These are phyloP conservation scores for Rhynchosporium agropyri DNA, from an alignment of 2,329 filamentous ascomycete genomes.

Conservation along the genomic window DNA sequence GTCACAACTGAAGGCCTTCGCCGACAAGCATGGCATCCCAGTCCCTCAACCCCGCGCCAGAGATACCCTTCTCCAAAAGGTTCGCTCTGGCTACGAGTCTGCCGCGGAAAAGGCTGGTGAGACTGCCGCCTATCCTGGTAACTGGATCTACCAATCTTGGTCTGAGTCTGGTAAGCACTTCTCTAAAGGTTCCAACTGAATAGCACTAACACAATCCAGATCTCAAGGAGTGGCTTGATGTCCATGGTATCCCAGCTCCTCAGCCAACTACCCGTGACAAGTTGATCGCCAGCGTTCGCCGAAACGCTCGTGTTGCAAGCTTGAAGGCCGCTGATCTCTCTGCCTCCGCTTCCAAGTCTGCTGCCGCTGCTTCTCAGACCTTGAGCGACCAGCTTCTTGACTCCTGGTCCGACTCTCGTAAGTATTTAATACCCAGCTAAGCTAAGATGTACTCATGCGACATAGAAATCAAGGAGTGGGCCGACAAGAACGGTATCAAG, in stretches of 20 bases:
- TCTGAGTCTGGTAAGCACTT: slow-evolving; percentile 62
- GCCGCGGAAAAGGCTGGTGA: slow-evolving; percentile 75
- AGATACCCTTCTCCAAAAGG: slow-evolving; percentile 76
- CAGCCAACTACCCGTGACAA: slow-evolving; percentile 85
- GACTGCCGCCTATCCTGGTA: slow-evolving; percentile 82
- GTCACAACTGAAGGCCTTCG: slow-evolving; percentile 89
- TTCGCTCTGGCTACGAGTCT: slow-evolving; percentile 79
- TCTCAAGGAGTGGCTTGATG: slow-evolving; percentile 90
- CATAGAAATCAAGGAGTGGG: slow-evolving; percentile 82
- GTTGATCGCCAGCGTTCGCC: slow-evolving; percentile 84
- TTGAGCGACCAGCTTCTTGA: slow-evolving; percentile 84
- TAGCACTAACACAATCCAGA: slow-evolving; percentile 50
- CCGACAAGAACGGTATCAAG: slow-evolving; percentile 84
- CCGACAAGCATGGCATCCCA: slow-evolving; percentile 82
- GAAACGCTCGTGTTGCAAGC: slow-evolving; percentile 82
- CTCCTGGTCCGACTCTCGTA: slow-evolving; percentile 78
- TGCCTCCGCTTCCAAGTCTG: slow-evolving; percentile 63
- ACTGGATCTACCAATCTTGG: slow-evolving; percentile 94
- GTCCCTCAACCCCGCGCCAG: slow-evolving; percentile 85
- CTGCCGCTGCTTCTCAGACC: slow-evolving; percentile 70
- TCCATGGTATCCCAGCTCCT: slow-evolving; percentile 80
- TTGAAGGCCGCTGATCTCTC: slow-evolving; percentile 65
- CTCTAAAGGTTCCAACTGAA: not conserved
- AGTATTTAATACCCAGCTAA: slow-evolving; percentile 12
- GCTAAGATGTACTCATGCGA: slow-evolving; percentile 16